Conservation (phyloP, 2,329 filamentous ascomycete species). For the Ascocoryne sarcoides region DNA sequence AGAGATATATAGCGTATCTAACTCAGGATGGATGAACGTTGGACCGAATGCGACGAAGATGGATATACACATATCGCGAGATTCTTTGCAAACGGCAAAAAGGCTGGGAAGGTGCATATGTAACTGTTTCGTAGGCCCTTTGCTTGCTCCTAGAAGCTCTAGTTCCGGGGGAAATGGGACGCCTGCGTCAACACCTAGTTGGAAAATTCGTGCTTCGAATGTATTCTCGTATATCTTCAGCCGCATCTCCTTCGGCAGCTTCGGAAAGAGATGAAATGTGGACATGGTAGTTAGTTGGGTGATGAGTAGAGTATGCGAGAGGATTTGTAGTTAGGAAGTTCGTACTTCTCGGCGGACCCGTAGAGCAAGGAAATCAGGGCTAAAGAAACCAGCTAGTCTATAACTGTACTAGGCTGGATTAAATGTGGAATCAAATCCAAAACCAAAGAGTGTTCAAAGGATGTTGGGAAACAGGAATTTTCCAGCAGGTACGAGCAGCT, state of each 20-base stretch:
- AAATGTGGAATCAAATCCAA: too few relatives aligned
- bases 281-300: too few relatives aligned
- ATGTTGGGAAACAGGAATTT: neutral
- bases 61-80: conserved; percentile 8
- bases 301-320: too few relatives aligned
- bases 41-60: conserved; percentile 6
- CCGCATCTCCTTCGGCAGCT: conserved; percentile 7
- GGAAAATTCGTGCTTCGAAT: conserved; percentile 8
- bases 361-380: too few relatives aligned
- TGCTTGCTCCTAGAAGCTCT: conserved; percentile 3
- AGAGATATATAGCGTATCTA: conserved; percentile 11
- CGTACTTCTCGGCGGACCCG: too few relatives aligned
- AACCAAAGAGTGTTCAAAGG: too few relatives aligned
- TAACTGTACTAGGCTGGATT: too few relatives aligned
- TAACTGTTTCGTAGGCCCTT: conserved; percentile 6
- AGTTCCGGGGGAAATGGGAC: conserved; percentile 7
- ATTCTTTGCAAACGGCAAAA: conserved; percentile 9
- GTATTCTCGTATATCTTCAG: conserved; percentile 8
- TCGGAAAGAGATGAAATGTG: conserved; percentile 6
- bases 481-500: neutral
- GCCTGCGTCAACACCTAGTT: conserved; percentile 7
- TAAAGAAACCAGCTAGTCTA: too few relatives aligned
- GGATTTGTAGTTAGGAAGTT: too few relatives aligned
- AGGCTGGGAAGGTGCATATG: conserved; percentile 7
- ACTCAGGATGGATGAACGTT: conserved; percentile 5